A percentile compares a stretch with the other conserved stretches of the same genome.
These are phyloP conservation scores for Phytophthora hybrid DNA, from an alignment of 352 stramenopile genomes.

Conservation along the genomic window DNA sequence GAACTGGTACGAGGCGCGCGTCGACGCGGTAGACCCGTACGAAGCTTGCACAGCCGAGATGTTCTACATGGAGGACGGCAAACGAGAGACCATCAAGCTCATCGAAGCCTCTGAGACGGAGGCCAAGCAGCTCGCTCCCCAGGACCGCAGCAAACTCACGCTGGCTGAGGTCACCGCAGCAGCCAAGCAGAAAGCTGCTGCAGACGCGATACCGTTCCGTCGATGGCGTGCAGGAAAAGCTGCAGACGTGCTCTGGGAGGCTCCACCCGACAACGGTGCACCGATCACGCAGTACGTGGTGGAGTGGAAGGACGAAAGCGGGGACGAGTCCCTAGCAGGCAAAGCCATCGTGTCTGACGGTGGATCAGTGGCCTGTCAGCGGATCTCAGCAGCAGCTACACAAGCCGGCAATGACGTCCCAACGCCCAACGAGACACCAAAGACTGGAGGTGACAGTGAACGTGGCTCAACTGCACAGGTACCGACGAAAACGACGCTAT, in stretches of 20 bases:
- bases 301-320: constrained; percentile 72
- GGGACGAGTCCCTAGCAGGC: constrained; percentile 33
- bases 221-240: constrained; percentile 75
- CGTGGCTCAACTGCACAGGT: not conserved
- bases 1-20: constrained; percentile 70
- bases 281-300: constrained; percentile 71
- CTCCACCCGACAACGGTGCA: constrained; percentile 67
- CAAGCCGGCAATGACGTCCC: not conserved
- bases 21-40: constrained; percentile 67
- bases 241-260: constrained; percentile 76
- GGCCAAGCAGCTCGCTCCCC: constrained; percentile 20
- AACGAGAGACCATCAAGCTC: constrained; percentile 75
- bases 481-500: constrained; percentile 68
- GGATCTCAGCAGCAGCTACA: not conserved
- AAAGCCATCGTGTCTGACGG: constrained; percentile 28
- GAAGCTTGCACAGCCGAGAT: constrained; percentile 70
- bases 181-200: constrained; percentile 45
- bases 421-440: not conserved
- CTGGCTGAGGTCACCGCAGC: constrained; percentile 58
- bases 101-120: constrained; percentile 44
- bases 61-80: constrained; percentile 66
- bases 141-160: constrained; percentile 26
- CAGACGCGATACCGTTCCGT: constrained; percentile 65
- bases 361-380: constrained; percentile 27
- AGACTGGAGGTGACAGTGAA: not conserved